phyloP scores from a whole-genome alignment of 441 rosid species.

The Adansonia gregorii region DNA sequence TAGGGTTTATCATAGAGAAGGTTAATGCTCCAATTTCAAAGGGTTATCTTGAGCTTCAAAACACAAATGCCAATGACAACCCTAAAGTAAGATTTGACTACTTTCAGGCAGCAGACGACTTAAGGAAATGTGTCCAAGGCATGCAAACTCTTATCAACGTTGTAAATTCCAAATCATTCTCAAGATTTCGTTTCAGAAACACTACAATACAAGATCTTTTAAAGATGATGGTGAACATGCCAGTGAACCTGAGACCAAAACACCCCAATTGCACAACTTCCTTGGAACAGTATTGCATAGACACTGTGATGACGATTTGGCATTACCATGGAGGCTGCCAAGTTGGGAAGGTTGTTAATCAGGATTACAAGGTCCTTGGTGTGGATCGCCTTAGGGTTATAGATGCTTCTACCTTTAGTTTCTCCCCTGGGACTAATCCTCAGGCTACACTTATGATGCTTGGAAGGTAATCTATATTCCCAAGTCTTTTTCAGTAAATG shows the following conservation, averaged over 20 bases:
- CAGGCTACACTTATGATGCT: conserved; percentile 77
- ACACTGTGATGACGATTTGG: conserved; percentile 62
- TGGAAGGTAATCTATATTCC: conserved; percentile 23
- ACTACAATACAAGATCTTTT: conserved; percentile 39
- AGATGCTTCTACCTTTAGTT: conserved; percentile 56
- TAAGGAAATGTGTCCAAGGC: conserved; percentile 48
- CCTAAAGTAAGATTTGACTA: conserved; percentile 60
- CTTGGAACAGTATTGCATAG: conserved; percentile 54
- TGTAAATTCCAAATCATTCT: conserved; percentile 45
- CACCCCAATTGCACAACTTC: conserved; percentile 32
- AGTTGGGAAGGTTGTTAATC: conserved; percentile 54
- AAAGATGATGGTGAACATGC: conserved; percentile 34
- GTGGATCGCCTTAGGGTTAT: conserved; percentile 37
- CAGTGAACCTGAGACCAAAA: conserved; percentile 52
- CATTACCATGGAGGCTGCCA: conserved; percentile 72
- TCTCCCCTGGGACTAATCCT: conserved; percentile 67
- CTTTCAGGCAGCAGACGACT: conserved; percentile 54
- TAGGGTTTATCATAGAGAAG: conserved; percentile 46
- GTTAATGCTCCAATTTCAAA: conserved; percentile 48
- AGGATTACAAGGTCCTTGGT: conserved; percentile 51
- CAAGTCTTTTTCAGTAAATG: neutral
- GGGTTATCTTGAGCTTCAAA: conserved; percentile 50
- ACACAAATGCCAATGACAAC: conserved; percentile 43
- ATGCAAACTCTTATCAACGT: conserved; percentile 44
- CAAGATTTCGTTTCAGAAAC: conserved; percentile 41